These are phyloP conservation scores for Dysphania ambrosioides DNA, from an alignment of 148 eudicot genomes.

Conservation along the genomic window DNA sequence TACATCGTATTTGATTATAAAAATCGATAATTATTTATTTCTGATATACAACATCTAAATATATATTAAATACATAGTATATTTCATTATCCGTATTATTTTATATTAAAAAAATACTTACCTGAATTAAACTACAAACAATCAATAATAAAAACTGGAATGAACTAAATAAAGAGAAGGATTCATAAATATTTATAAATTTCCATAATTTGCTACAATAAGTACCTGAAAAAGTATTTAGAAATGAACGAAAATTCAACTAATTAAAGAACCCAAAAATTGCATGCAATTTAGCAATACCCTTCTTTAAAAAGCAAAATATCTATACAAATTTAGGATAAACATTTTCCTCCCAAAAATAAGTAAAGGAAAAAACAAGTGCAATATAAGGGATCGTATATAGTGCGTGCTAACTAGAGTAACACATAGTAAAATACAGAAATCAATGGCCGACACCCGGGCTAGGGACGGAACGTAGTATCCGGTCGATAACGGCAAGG, in stretches of 20 bases:
- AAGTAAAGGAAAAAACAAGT: too few species aligned
- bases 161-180: not conserved
- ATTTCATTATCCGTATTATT: too few species aligned
- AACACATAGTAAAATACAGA: not conserved
- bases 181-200: too few species aligned
- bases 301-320: not conserved
- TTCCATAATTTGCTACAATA: not conserved
- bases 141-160: too few species aligned
- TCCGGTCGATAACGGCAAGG: constrained; percentile 34
- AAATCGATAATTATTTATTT: too few species aligned
- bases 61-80: too few species aligned
- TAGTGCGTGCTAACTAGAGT: not conserved
- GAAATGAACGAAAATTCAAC: not conserved
- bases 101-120: too few species aligned
- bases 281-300: not conserved
- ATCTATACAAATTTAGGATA: not conserved
- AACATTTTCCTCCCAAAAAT: not conserved
- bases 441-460: constrained; percentile 49
- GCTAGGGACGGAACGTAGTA: constrained; percentile 47
- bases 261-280: not conserved
- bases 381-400: not conserved
- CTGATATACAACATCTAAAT: too few species aligned
- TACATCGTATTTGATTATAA: too few species aligned
- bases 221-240: not conserved
- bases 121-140: too few species aligned